Base-by-base conservation (phyloP, 176 grass and related monocot species). In the Tuctoria greenei region DNA sequence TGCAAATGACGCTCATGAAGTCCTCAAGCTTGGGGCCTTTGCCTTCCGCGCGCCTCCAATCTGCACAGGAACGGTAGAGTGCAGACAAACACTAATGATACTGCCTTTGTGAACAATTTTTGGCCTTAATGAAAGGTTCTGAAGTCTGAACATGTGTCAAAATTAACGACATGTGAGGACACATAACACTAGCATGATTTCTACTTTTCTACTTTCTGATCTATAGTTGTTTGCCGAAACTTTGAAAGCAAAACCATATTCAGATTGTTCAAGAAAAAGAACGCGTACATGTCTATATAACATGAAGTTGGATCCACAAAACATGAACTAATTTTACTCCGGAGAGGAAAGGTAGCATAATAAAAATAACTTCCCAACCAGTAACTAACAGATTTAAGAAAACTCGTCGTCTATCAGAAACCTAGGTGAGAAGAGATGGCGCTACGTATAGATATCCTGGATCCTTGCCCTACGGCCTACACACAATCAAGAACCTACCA, bases 21-120 rank as follows among this genome's bases (percentile, higher is more conserved):
- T 93, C 91, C 82, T 90, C 91, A 39, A 93, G 85, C 85, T 93
- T 93, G 63, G 91, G 85, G 35, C 67, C 91, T 86, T 80, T 80
- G 42, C 79, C 67, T 61, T 84, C 85, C 49, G 60, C 84, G 55
- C 86, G 86, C 44, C 75, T 88, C 86, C 90, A 97, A 61, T 86
- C 93, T 96, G 78, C 23, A 78, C 74, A 77, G 55, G 24, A 36
- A 41, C 55, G 43, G 72, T 54, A 45, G 61, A 60, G 35, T 63
- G 20, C 24, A 62, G 40, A 66, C 46, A 63, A 49, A 56, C 4
- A 23, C 34, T 56, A 70, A 64, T 23, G 51, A 8, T 61, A 26
- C 66, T 11, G 10, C 10, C 66, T 71, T 73, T 10, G 6, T 27
- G 36, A 50, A 49, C 18, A 8, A 52, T 43, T 7, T 11, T 16